These are phyloP conservation scores for Boletellus ananiceps DNA, from an alignment of 768 basidiomycete species.

Conservation along the genomic window DNA sequence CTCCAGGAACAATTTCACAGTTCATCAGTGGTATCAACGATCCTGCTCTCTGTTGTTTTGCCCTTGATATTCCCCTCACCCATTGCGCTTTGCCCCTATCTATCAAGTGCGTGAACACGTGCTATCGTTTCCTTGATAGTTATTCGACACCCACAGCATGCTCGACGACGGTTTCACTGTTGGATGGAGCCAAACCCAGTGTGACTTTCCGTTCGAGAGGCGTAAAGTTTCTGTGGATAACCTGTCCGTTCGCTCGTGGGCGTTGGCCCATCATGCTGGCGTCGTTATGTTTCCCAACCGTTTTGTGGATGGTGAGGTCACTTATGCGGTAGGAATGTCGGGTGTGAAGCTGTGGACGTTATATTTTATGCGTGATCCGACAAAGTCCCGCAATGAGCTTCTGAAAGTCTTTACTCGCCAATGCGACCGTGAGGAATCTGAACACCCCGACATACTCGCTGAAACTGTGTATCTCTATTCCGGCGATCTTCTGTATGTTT, in stretches of 20 bases:
- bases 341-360: slow-evolving; percentile 11
- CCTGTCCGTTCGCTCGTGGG: background rate
- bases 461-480: background rate
- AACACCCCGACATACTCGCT: background rate
- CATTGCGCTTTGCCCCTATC: background rate
- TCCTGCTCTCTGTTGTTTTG: background rate
- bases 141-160: background rate
- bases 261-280: background rate
- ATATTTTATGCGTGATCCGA: background rate
- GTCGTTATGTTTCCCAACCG: background rate
- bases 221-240: background rate
- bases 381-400: background rate
- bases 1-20: background rate
- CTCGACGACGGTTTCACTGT: slow-evolving; percentile 4
- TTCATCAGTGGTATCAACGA: background rate
- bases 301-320: background rate
- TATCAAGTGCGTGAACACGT: background rate
- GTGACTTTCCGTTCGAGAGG: background rate
- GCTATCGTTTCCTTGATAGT: background rate
- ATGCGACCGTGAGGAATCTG: background rate
- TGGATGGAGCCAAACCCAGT: slow-evolving; percentile 7
- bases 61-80: background rate
- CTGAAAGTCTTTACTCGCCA: background rate
- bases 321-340: background rate
- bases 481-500: background rate